Base-by-base conservation (phyloP, 441 rosid genomes). In the Hura crepitans region DNA sequence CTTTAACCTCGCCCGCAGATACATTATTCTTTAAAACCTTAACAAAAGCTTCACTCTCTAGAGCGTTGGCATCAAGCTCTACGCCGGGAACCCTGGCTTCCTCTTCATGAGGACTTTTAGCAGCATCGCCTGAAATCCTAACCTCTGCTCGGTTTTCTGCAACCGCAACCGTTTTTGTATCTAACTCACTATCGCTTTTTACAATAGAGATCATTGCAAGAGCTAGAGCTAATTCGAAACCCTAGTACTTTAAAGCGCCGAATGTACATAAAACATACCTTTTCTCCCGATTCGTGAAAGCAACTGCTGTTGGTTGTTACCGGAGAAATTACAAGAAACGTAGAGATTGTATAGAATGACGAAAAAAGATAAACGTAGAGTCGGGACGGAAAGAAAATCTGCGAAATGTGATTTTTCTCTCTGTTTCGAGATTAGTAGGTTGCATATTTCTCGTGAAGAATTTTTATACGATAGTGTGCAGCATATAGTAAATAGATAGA, bases 351-450 rank as follows among this genome's bases (percentile, higher is more conserved):
- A 1, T 5, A 8, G 62, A 58, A 45, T 31, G 46, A 53, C 28
- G 0, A n/a, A 33, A 51, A 22, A 47, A 18, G 11, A 42, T n/a
- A 8, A 47, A 9, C n/a, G 70, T 35, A n/a, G n/a, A n/a, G 82
- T 68, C 76, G 55, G 80, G 84, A 70, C 42, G 72, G 74, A 45
- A 58, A 74, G 76, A 77, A 79, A 79, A 70, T 65, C 49, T 62
- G 71, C 76, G 66, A 33, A 49, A 37, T 18, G 55, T 20, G 27
- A 37, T 27, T 71, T n/a, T 65, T 47, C 42, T 56, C 0, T 31
- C 28, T 31, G 57, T 39, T 56, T 65, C 28, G 63, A 57, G 49
- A 23, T 55, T 57, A 64, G 37, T 39, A 42, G 27, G 10, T n/a
- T 14, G 18, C 28, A 62, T 1, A 30, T 0, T 51, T 43, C 35